Evolutionary conservation across 2,329 filamentous ascomycete species (phyloP).

Genomic region (Fusarium sp.): DNA sequence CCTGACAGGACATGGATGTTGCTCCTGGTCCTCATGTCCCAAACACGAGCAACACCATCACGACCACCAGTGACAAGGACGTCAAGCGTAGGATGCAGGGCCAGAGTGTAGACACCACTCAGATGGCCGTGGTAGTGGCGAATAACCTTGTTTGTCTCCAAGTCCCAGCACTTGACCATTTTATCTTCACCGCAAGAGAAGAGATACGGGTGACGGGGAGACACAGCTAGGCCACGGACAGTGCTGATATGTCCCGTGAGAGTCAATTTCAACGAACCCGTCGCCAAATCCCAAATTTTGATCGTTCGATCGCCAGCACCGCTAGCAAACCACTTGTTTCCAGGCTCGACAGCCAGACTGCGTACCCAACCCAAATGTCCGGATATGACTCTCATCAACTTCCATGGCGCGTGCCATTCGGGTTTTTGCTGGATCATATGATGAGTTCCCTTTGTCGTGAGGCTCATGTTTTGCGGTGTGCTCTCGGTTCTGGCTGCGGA

Average conservation of each 20-base stretch:
- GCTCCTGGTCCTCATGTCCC: slow-evolving; percentile 97
- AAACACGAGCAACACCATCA: slow-evolving; percentile 93
- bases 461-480: slow-evolving; percentile 48
- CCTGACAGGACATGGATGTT: slow-evolving; percentile 95
- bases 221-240: slow-evolving; percentile 91
- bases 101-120: slow-evolving; percentile 92
- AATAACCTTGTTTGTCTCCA: slow-evolving; percentile 99
- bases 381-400: slow-evolving; percentile 96
- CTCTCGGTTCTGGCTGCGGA: slow-evolving; percentile 28
- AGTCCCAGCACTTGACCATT: slow-evolving; percentile 99
- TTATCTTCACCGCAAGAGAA: slow-evolving; percentile 99
- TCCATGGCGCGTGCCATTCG: slow-evolving; percentile 98
- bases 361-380: slow-evolving; percentile 97
- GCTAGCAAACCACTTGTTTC: slow-evolving; percentile 97
- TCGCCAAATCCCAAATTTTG: slow-evolving; percentile 98
- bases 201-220: slow-evolving; percentile 92
- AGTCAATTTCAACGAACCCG: slow-evolving; percentile 84
- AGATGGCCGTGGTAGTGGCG: slow-evolving; percentile 97
- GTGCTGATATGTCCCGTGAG: slow-evolving; percentile 95
- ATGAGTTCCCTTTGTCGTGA: slow-evolving; percentile 48
- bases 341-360: slow-evolving; percentile 88
- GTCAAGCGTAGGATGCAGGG: slow-evolving; percentile 93
- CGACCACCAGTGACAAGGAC: slow-evolving; percentile 94
- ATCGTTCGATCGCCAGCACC: slow-evolving; percentile 96
- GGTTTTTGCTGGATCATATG: slow-evolving; percentile 70